Base-by-base conservation (phyloP, 352 stramenopile genomes). In the Blastocystis sp. region DNA sequence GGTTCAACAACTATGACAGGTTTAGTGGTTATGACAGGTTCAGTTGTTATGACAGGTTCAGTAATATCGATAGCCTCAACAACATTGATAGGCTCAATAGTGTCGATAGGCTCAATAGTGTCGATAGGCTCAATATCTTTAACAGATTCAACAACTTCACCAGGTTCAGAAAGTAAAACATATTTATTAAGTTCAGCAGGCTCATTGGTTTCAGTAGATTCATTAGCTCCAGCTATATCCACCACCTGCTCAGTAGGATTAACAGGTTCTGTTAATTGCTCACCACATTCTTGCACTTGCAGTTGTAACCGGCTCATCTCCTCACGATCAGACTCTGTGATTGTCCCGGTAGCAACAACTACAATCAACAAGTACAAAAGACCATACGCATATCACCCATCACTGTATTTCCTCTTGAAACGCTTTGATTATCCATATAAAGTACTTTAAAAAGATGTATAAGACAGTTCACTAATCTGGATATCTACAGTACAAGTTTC, bases 401-500 rank as follows among this genome's bases (percentile, higher is more conserved):
- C 22, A 44, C 35, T 22, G 22, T n/a, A 75, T 75, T 27, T 22
- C 30, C 56, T 13, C 3, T 6, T 17, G 19, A 62, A 33, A 62
- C 27, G 13, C 56, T 62, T 62, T 33, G 56, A 62, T n/a, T 62
- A 13, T n/a, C 27, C 19, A 33, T n/a, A 48, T 69, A 84, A 3
- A 66, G 27, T 33, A 69, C 30, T 60, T 64, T 66, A 7, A 84
- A 60, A 7, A 84, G 53, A 84, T 84, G 73, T 22, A 84, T 84
- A 4, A 84, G 42, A 68, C 73, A 84, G 1, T 53, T 84, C 44
- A 84, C 73, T 15, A 84, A n/a, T 5, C n/a, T 37, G 22, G 24
- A 51, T n/a, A 84, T 68, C 73, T 84, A 66, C 44, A 0, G 15
- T 44, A 68, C 15, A 66, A 27, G 3, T 9, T 11, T 37, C 4